Evolutionary conservation across 805 yeast species (phyloP), one percentile per base, ranked within the genome.

Genomic region (Myxozyma monticola): DNA sequence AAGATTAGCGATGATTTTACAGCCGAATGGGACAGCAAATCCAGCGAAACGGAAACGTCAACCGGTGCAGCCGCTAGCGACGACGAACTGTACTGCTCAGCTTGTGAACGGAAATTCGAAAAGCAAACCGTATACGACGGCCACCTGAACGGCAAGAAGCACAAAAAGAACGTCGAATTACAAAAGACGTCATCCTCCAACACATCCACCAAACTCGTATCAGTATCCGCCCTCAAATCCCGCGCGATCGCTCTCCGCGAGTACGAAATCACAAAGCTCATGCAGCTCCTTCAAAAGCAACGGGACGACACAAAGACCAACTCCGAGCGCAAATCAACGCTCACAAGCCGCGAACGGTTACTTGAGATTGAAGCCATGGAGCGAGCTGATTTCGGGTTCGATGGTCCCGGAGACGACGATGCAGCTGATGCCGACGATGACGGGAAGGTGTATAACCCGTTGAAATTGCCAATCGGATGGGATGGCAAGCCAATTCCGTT

Each of bases 401-500:
- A 51, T 3, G 56, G 56, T 2, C 30, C 37, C 33, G 46, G 36
- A 14, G 60, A 63, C 15, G 68, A 63, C 10, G 63, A 59, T 1
- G 62, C 51, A n/a, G 63, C 60, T 2, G 62, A 54, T 2, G 57
- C 55, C 7, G 61, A 51, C 3, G 74, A 67, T 10, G 66, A 65
- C 29, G 70, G 62, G 7, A 56, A 62, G 17, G 62, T 64, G 26
- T 66, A 62, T 44, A 75, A 76, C 52, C 80, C 83, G 17, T 70
- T 78, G 48, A 79, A 83, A 48, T 66, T 87, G 48, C 96, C 96
- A 0, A 45, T 87, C 0, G 98, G 96, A 0, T 77, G 86, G 17
- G 97, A 90, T 67, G 97, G 97, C 0, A 77, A 76, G 35, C 97
- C 97, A 0, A 88, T 93, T 25, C 99, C 99, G 1, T 80, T 76